These are phyloP conservation scores for Vigna angularis DNA, from an alignment of 306 rosid species.

Conservation along the genomic window DNA sequence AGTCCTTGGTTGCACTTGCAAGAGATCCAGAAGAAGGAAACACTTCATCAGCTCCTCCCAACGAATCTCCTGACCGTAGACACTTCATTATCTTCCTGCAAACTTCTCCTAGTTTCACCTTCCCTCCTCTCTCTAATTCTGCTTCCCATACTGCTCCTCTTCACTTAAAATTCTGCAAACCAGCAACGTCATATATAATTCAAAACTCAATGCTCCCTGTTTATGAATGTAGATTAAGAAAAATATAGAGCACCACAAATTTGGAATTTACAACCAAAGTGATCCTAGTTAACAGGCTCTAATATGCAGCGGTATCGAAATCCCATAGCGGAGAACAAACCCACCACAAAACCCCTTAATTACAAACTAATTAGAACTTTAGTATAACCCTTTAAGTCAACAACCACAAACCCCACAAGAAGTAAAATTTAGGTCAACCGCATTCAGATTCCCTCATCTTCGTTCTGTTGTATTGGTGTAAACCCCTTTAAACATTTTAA, in stretches of 20 bases:
- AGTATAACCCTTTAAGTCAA: conserved; percentile 22
- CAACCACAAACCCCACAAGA: conserved; percentile 32
- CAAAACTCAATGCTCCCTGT: background rate
- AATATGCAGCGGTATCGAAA: conserved; percentile 35
- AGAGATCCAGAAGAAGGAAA: conserved; percentile 57
- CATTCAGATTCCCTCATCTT: conserved; percentile 31
- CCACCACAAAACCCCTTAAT: background rate
- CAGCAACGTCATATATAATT: conserved; percentile 26
- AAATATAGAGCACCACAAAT: conserved; percentile 7
- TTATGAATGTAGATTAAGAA: conserved; percentile 26
- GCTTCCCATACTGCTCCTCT: conserved; percentile 53
- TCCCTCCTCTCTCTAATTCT: conserved; percentile 50
- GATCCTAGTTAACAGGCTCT: conserved; percentile 2
- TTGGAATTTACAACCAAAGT: conserved; percentile 17
- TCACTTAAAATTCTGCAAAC: conserved; percentile 55
- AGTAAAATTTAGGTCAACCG: conserved; percentile 37
- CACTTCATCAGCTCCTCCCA: conserved; percentile 55
- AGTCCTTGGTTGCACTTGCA: conserved; percentile 55
- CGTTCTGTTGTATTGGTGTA: background rate
- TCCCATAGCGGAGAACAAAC: conserved; percentile 2
- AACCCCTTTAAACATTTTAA: conserved; percentile 36
- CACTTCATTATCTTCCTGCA: conserved; percentile 66
- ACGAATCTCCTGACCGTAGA: conserved; percentile 64
- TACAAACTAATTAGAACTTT: background rate
- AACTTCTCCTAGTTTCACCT: conserved; percentile 42